These are phyloP conservation scores for Phytophthora ramorum DNA, from an alignment of 352 stramenopile genomes.

Conservation along the genomic window DNA sequence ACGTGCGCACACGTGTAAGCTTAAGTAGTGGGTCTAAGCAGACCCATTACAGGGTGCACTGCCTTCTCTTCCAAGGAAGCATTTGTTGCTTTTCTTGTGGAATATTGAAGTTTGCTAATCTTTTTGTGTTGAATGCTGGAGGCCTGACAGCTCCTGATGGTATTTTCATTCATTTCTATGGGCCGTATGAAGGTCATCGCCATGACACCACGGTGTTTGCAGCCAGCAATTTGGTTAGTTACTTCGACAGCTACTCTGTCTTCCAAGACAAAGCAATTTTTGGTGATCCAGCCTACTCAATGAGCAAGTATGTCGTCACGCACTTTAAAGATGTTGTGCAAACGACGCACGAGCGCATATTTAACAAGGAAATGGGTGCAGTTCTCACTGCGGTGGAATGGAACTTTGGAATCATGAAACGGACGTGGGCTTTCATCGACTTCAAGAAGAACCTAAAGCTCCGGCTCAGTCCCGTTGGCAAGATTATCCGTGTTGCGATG, in stretches of 20 bases:
- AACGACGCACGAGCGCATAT: neutral
- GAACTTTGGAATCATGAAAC: neutral
- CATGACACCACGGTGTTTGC: neutral
- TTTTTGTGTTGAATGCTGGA: too few species aligned
- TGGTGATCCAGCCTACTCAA: neutral
- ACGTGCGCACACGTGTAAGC: too few species aligned
- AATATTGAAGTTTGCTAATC: too few species aligned
- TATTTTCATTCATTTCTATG: neutral
- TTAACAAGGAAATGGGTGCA: neutral
- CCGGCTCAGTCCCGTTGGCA: neutral
- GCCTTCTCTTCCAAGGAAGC: slow-evolving; percentile 9
- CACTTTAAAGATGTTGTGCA: neutral
- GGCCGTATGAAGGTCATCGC: neutral
- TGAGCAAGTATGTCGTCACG: neutral
- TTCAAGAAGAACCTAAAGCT: neutral
- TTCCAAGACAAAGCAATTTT: neutral
- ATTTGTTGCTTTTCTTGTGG: too few species aligned
- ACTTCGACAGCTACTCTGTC: neutral
- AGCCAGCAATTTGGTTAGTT: neutral
- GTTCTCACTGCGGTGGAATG: neutral
- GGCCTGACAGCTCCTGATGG: neutral
- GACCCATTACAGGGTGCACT: too few species aligned
- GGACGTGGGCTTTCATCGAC: neutral
- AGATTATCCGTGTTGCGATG: neutral
- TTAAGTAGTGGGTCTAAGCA: too few species aligned